Conservation (phyloP, 73 alveolate species). For the Symbiodinium natans region DNA sequence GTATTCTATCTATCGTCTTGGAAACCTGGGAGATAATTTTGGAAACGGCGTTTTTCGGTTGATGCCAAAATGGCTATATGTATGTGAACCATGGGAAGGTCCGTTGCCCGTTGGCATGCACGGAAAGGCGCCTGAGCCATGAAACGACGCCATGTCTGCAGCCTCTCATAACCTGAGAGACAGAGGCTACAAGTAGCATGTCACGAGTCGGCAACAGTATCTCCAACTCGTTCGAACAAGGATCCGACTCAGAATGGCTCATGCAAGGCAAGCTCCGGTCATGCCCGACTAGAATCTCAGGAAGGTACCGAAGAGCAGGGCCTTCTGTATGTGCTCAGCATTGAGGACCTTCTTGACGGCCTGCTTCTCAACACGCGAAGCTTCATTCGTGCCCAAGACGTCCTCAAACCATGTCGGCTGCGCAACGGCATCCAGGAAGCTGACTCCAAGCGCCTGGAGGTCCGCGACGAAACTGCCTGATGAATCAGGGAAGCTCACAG, state of each 20-base stretch:
- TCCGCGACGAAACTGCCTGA: conserved; percentile 42
- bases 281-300: not conserved
- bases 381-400: not conserved
- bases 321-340: conserved; percentile 66
- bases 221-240: too few relatives aligned
- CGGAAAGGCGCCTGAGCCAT: conserved; percentile 8
- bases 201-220: too few relatives aligned
- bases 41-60: too few relatives aligned
- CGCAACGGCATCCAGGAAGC: conserved; percentile 7
- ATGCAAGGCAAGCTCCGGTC: too few relatives aligned
- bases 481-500: not conserved
- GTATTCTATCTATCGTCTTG: too few relatives aligned
- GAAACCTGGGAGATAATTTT: too few relatives aligned
- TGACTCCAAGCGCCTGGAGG: conserved; percentile 34
- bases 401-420: not conserved
- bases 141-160: conserved; percentile 32
- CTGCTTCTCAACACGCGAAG: not conserved
- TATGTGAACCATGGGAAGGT: too few relatives aligned
- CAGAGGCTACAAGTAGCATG: not conserved
- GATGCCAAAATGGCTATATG: too few relatives aligned
- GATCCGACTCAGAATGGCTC: too few relatives aligned
- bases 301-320: not conserved
- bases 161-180: not conserved
- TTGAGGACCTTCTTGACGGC: conserved; percentile 50
- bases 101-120: too few relatives aligned